Evolutionary conservation across 1,139 yeast genomes (phyloP), one percentile per base, ranked within the genome.

Genomic region (Hanseniaspora gamundiae): DNA sequence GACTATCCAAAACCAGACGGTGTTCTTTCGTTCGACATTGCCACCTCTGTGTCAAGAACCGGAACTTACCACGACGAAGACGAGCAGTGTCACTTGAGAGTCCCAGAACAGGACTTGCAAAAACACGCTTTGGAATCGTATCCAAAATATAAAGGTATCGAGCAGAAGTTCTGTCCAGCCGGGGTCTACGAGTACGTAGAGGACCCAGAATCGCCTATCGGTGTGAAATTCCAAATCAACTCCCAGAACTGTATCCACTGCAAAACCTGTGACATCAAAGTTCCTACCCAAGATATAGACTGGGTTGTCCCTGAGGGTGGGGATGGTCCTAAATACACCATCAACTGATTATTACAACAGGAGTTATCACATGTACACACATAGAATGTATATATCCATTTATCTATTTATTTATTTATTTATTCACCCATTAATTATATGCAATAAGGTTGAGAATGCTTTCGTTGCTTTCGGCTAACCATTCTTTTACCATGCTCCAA

Each of bases 281-380:
- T 82, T 14, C 98, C 98, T 9, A 71, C 86, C 0, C 96, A 88
- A 65, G 96, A 88, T 59, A 91, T 91, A 50, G 73, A 76, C 58
- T 91, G 98, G 98, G 74, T 79, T 8, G 95, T 86, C 14, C 98
- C 98, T 3, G 97, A 91, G 66, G 97, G 98, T 49, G 96, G 97
- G 35, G 97, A 82, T 59, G 98, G 98, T 9, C 98, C 98, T 48
- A 91, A 88, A 62, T 88, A 88, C 62, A 55, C 62, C 33, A 54
- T 61, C 54, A 61, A 65, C 17, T 60, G 43, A 49, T 22, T n/a
- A 26, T 7, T 17, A 39, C 17, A 4, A 2, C 11, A 10, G 3
- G 20, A 27, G 14, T 16, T 16, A 31, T 22, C 14, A 28, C 7
- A 38, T 21, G 30, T 20, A 30, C 8, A 24, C 13, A 24, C n/a